A percentile compares a stretch with the other conserved stretches of the same genome.
phyloP scores from a whole-genome alignment of 2,329 filamentous ascomycete genomes.

The Aspergillus sp. region DNA sequence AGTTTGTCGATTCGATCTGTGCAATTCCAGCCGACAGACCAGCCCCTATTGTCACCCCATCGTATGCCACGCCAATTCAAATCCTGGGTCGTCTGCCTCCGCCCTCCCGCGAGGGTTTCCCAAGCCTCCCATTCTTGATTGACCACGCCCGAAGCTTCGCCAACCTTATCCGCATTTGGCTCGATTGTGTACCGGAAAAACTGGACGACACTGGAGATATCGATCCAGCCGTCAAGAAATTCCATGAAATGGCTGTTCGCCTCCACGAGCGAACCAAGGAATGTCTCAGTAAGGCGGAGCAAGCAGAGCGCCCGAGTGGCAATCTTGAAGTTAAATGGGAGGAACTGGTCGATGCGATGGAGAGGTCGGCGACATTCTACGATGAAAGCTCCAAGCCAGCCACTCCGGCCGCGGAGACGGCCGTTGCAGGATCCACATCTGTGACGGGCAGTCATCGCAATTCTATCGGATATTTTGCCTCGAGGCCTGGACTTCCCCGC shows the following conservation, averaged over 20 bases:
- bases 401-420: slow-evolving; percentile 35
- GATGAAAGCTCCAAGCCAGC: slow-evolving; percentile 39
- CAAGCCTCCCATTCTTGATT: slow-evolving; percentile 86
- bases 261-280: slow-evolving; percentile 45
- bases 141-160: slow-evolving; percentile 85
- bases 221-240: slow-evolving; percentile 38
- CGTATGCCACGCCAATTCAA: slow-evolving; percentile 88
- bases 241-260: slow-evolving; percentile 43
- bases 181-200: slow-evolving; percentile 39
- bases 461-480: slow-evolving; percentile 40
- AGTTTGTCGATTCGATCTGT: slow-evolving; percentile 84
- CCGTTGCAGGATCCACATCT: slow-evolving; percentile 27
- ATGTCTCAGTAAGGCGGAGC: slow-evolving; percentile 46
- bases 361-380: slow-evolving; percentile 40
- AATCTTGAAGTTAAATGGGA: slow-evolving; percentile 49
- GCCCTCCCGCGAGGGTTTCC: slow-evolving; percentile 84
- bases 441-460: slow-evolving; percentile 36
- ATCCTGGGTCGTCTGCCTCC: slow-evolving; percentile 80
- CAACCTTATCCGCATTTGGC: slow-evolving; percentile 65
- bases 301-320: slow-evolving; percentile 47
- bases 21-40: slow-evolving; percentile 71
- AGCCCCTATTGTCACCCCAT: slow-evolving; percentile 67
- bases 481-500: slow-evolving; percentile 36
- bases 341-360: slow-evolving; percentile 48
- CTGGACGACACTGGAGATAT: slow-evolving; percentile 38